These are phyloP conservation scores for Alternaria sp. DNA, from an alignment of 2,329 filamentous ascomycete genomes.

Conservation along the genomic window DNA sequence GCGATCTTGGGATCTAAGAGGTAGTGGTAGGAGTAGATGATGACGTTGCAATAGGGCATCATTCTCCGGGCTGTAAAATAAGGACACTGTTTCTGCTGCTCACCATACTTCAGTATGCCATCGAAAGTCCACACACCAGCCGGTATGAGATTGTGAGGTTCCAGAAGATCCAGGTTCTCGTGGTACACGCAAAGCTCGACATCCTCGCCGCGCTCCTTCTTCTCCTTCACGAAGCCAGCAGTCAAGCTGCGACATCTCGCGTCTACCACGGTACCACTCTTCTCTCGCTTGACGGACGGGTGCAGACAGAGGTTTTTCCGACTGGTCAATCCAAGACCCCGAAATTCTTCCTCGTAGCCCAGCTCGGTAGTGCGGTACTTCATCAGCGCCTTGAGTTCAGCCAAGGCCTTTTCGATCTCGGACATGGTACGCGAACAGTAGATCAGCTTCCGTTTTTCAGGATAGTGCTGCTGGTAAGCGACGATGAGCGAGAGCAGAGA, in stretches of 20 bases:
- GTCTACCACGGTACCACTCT: constrained; percentile 92
- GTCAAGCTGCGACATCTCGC: constrained; percentile 95
- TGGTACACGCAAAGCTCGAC: constrained; percentile 96
- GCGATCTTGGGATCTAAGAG: constrained; percentile 97
- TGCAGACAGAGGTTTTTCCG: constrained; percentile 97
- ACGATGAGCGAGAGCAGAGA: constrained; percentile 94
- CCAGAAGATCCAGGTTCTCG: constrained; percentile 94
- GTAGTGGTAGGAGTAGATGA: constrained; percentile 99
- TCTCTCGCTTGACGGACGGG: constrained; percentile 93
- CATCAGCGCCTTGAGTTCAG: constrained; percentile 91
- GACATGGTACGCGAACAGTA: constrained; percentile 99
- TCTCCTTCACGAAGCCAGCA: constrained; percentile 96
- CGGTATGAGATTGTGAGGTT: constrained; percentile 92
- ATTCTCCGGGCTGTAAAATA: constrained; percentile 96
- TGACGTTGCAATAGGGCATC: constrained; percentile 99
- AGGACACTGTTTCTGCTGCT: constrained; percentile 94
- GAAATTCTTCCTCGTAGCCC: constrained; percentile 90
- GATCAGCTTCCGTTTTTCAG: constrained; percentile 92
- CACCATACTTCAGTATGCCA: constrained; percentile 84
- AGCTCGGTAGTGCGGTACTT: constrained; percentile 89
- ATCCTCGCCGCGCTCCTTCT: constrained; percentile 92
- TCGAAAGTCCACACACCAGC: constrained; percentile 97
- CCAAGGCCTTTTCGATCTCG: constrained; percentile 96
- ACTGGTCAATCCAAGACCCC: constrained; percentile 89
- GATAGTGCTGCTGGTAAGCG: constrained; percentile 93